Evolutionary conservation across 129 eudicot genomes (phyloP).

Genomic region (Centrapalus pauciflorus): DNA sequence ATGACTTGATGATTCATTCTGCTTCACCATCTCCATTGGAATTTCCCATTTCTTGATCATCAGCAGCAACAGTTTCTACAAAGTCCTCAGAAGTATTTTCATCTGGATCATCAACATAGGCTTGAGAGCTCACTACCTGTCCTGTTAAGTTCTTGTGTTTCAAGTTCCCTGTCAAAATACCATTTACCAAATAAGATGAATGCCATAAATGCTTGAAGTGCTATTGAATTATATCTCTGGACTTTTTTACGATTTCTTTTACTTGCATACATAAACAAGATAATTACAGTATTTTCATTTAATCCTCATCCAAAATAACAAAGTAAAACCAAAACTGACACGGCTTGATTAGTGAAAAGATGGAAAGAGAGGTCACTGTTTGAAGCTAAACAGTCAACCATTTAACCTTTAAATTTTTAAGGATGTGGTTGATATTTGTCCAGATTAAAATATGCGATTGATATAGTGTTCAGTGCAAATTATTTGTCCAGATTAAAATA

Average conservation of each 20-base stretch:
- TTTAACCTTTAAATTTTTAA: neutral
- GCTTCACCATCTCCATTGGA: constrained; percentile 31
- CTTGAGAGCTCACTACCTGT: constrained; percentile 71
- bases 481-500: too few relatives aligned
- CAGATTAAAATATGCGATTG: neutral
- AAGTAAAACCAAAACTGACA: neutral
- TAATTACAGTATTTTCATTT: neutral
- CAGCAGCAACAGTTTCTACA: constrained; percentile 22
- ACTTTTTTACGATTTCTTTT: neutral
- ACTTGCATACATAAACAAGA: too few relatives aligned
- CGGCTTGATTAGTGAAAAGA: neutral
- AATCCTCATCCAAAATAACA: neutral
- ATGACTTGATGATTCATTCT: constrained; percentile 14
- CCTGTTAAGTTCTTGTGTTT: constrained; percentile 76
- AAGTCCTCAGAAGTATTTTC: constrained; percentile 32
- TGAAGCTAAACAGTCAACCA: neutral
- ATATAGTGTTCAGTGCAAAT: too few relatives aligned
- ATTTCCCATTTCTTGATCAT: constrained; percentile 18
- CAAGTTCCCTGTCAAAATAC: constrained; percentile 54
- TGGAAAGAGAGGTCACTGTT: neutral
- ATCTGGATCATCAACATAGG: constrained; percentile 39
- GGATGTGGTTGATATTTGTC: neutral
- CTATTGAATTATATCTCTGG: too few relatives aligned
- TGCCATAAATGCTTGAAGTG: neutral
- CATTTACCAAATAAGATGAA: neutral